Conservation (phyloP, 179 eudicot species). For the Gypsophila paniculata region DNA sequence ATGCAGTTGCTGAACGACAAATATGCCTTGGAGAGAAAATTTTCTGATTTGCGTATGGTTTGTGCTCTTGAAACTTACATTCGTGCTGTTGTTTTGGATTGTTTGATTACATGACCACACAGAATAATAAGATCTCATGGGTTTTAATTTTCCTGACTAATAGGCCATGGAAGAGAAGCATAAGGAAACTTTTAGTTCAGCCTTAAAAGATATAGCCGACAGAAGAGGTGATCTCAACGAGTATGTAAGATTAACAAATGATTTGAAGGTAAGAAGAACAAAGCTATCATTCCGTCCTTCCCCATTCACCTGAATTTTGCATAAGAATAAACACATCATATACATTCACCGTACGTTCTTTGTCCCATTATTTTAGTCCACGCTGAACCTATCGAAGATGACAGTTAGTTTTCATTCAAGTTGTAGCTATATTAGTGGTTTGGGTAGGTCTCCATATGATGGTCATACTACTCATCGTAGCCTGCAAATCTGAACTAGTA, state of each 20-base stretch:
- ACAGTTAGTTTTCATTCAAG: neutral
- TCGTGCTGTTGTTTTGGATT: slow-evolving; percentile 15
- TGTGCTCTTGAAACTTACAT: slow-evolving; percentile 28
- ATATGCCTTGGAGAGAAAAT: slow-evolving; percentile 64
- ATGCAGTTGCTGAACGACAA: slow-evolving; percentile 76
- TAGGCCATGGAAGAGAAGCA: slow-evolving; percentile 88
- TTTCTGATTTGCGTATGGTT: slow-evolving; percentile 83
- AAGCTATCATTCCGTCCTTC: neutral
- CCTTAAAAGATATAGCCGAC: slow-evolving; percentile 57
- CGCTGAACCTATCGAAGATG: neutral
- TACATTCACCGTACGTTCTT: no score
- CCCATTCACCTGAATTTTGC: neutral
- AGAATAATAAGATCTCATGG: slow-evolving; percentile 8
- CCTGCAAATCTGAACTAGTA: neutral
- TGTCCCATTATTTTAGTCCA: neutral
- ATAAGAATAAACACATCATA: no score
- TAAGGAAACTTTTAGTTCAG: slow-evolving; percentile 63
- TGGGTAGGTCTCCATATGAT: neutral
- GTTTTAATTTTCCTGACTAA: slow-evolving; percentile 19
- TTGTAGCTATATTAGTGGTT: neutral
- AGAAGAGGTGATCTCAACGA: slow-evolving; percentile 79
- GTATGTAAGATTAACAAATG: slow-evolving; percentile 55
- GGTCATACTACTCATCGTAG: neutral
- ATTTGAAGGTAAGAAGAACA: slow-evolving; percentile 56
- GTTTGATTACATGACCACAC: slow-evolving; percentile 2